phyloP scores from a whole-genome alignment of 2,329 filamentous ascomycete species.

The Juglanconis sp. region DNA sequence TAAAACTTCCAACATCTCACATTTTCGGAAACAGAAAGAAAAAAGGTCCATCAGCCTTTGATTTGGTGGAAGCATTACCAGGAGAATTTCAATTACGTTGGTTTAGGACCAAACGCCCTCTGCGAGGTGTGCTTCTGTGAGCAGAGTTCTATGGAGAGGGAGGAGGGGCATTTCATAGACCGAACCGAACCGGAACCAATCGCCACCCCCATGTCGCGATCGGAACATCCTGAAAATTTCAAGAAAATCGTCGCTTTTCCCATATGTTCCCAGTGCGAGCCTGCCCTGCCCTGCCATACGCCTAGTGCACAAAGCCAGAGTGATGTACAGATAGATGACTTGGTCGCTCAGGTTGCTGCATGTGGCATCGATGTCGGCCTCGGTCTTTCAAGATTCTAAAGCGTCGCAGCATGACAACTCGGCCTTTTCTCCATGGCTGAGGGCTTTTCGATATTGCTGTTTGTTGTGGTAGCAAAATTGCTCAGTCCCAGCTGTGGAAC shows the following conservation, averaged over 20 bases:
- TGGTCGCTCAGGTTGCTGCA: background rate
- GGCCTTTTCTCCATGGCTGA: no score
- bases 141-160: background rate
- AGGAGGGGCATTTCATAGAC: background rate
- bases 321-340: background rate
- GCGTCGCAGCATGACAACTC: background rate
- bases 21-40: background rate
- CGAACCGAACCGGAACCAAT: background rate
- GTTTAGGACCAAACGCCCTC: background rate
- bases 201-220: background rate
- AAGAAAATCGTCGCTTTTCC: background rate
- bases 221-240: background rate
- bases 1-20: background rate
- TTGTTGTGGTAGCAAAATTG: background rate
- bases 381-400: background rate
- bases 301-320: conserved; percentile 6
- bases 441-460: no score
- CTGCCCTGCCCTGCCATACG: conserved; percentile 1
- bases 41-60: background rate
- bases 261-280: background rate
- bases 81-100: background rate
- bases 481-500: conserved; percentile 7
- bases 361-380: background rate
- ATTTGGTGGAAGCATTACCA: background rate
- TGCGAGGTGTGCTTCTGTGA: background rate